A percentile compares a stretch with the other conserved stretches of the same genome.
These are phyloP conservation scores for Margaritispora aquatica DNA, from an alignment of 495 filamentous ascomycete genomes.

Conservation along the genomic window DNA sequence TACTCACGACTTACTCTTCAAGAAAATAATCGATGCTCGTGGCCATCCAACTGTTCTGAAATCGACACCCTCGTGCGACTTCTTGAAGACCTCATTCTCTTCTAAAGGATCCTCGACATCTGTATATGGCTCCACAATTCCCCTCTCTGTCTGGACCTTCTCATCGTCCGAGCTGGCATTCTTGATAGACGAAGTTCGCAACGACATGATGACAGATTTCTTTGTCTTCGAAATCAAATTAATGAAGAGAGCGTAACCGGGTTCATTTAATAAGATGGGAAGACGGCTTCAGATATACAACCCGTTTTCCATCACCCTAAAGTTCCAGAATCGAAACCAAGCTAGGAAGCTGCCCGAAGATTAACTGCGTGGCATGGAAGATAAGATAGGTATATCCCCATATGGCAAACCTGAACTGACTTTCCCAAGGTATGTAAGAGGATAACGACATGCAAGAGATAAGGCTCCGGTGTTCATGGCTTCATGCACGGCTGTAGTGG, in stretches of 20 bases:
- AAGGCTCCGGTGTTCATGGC: background rate
- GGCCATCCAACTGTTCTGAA: slow-evolving; percentile 54
- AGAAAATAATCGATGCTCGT: slow-evolving; percentile 49
- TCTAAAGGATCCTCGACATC: slow-evolving; percentile 25
- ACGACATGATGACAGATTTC: slow-evolving; percentile 9
- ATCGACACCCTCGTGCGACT: slow-evolving; percentile 40
- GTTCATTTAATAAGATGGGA: background rate
- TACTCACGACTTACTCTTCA: slow-evolving; percentile 30
- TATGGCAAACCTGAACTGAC: background rate
- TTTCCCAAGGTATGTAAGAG: background rate
- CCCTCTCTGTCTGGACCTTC: slow-evolving; percentile 9
- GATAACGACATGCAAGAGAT: background rate
- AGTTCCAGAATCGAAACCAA: background rate
- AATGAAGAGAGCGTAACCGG: background rate
- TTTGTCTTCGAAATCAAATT: background rate
- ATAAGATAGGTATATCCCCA: background rate
- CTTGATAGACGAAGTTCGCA: slow-evolving; percentile 16
- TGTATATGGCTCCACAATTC: slow-evolving; percentile 14
- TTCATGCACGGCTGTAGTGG: background rate
- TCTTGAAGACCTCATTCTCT: slow-evolving; percentile 46
- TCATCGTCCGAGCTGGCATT: slow-evolving; percentile 18
- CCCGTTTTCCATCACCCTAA: background rate
- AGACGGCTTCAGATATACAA: background rate
- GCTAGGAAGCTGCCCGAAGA: background rate
- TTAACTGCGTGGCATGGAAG: background rate